These are phyloP conservation scores for Paraurostyla sp. DNA, from an alignment of 73 alveolate species.

Conservation along the genomic window DNA sequence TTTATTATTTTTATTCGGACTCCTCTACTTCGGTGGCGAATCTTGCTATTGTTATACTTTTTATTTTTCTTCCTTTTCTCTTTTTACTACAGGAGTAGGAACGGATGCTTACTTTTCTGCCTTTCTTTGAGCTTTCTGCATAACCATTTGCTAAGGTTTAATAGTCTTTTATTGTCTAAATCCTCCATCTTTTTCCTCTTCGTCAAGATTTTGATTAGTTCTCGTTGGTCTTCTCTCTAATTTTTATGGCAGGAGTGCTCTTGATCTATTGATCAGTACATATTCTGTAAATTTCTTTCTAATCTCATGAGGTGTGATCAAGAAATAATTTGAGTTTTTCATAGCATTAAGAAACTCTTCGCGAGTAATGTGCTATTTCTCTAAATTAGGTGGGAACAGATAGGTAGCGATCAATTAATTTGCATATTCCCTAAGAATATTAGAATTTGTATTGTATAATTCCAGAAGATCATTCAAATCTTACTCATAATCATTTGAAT, in stretches of 20 bases:
- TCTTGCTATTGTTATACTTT: too few relatives aligned
- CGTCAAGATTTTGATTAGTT: background rate
- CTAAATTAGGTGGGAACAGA: background rate
- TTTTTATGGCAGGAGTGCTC: background rate
- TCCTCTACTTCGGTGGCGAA: too few relatives aligned
- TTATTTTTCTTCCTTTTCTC: background rate
- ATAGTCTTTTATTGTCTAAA: background rate
- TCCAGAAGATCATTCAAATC: background rate
- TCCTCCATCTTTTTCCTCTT: background rate
- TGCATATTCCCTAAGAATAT: constrained; percentile 22
- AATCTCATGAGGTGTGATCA: background rate
- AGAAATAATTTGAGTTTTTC: background rate
- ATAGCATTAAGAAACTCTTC: background rate
- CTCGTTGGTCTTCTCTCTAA: background rate
- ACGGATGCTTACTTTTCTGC: too few relatives aligned
- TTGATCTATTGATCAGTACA: background rate
- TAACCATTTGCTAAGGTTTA: too few relatives aligned
- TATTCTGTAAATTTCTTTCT: constrained; percentile 33
- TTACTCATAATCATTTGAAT: background rate
- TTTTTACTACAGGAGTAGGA: too few relatives aligned
- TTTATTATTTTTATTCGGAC: too few relatives aligned
- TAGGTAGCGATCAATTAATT: background rate
- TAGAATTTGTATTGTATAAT: background rate
- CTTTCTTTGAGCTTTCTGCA: too few relatives aligned
- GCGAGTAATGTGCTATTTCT: background rate